Percentiles rank a stretch among this genome's conserved stretches.
Evolutionary conservation across 225 moss, liverwort and hornwort species (phyloP).

Genomic region (Bryum argenteum): DNA sequence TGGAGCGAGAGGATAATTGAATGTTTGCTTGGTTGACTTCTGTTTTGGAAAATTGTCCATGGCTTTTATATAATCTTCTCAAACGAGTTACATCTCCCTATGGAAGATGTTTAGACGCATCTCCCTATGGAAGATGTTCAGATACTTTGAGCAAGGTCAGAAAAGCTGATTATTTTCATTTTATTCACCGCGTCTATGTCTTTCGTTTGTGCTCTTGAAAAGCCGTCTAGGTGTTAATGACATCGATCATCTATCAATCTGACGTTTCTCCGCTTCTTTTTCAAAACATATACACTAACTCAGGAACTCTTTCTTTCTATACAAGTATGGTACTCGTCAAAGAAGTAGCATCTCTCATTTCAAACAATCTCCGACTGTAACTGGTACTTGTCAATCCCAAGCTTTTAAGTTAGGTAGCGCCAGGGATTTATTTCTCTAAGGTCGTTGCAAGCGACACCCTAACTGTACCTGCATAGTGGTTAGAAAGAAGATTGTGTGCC

Average conservation of each 20-base stretch:
- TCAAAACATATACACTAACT: too few species aligned
- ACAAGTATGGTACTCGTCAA: too few species aligned
- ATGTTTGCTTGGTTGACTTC: constrained; percentile 17
- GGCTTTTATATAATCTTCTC: not conserved
- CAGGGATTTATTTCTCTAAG: not conserved
- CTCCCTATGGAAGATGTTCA: too few species aligned
- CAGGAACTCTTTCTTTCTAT: too few species aligned
- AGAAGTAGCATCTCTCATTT: too few species aligned
- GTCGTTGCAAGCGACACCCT: too few species aligned
- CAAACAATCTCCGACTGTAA: too few species aligned
- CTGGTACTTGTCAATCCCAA: too few species aligned
- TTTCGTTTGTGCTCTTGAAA: constrained; percentile 7
- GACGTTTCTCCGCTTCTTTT: not conserved
- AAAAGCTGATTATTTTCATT: not conserved
- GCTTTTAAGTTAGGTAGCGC: too few species aligned
- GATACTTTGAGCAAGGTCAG: constrained; percentile 4
- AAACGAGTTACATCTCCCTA: constrained; percentile 16
- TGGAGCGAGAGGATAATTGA: constrained; percentile 56
- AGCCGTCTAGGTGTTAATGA: not conserved
- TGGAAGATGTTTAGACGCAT: not conserved
- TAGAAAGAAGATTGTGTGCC: too few species aligned
- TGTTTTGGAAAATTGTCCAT: too few species aligned
- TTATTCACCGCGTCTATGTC: not conserved
- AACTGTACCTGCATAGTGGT: too few species aligned
- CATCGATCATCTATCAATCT: constrained; percentile 4